Base-by-base conservation (phyloP, 2,329 filamentous ascomycete species). In the Fusarium sp. region DNA sequence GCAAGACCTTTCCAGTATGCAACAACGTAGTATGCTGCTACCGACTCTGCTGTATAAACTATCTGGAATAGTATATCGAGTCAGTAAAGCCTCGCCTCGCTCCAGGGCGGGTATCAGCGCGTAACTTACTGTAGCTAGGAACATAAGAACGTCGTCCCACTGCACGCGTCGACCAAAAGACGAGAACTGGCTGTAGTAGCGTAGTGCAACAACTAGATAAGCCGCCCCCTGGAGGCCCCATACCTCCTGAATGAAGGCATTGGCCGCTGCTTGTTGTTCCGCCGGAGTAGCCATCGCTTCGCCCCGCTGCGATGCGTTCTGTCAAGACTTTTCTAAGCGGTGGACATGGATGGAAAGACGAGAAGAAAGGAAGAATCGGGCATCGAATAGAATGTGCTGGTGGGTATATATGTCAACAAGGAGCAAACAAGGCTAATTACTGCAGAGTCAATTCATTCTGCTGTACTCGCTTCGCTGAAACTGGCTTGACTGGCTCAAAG, bases 111-210 rank as follows among this genome's bases (percentile, higher is more conserved):
- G 8, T 6, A 19, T 15, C 3, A 13, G 4, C 4, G 23, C 5
- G 6, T 9, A 7, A 52, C 42, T 47, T 15, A 47, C 49, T 7
- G 49, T 53, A 11, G 49, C 49, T 21, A 53, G 15, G 11, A 53
- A 13, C 49, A 53, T 53, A 5, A 53, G 49, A 11, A 53, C 2
- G 7, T 53, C 49, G 47, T 53, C 49, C 49, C 49, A 53, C 14
- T 53, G 49, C 13, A 53, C 25, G 2, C 42, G 42, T 9, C 49
- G 33, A 2, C 49, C 49, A n/a, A 47, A 53, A 9, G 42, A 47
- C 1, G 49, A 39, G n/a, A 53, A 39, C 19, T 53, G 49, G 27
- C 49, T 53, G 33, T 53, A 53, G 29, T 53, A 53, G n/a, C 49
- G 41, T 10, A 53, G 42, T 10, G 14, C 49, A 4, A 53, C 49